Percentiles rank a stretch among this genome's conserved stretches.
Conservation (phyloP, 2,329 filamentous ascomycete species). For the Colletotrichum magnum region DNA sequence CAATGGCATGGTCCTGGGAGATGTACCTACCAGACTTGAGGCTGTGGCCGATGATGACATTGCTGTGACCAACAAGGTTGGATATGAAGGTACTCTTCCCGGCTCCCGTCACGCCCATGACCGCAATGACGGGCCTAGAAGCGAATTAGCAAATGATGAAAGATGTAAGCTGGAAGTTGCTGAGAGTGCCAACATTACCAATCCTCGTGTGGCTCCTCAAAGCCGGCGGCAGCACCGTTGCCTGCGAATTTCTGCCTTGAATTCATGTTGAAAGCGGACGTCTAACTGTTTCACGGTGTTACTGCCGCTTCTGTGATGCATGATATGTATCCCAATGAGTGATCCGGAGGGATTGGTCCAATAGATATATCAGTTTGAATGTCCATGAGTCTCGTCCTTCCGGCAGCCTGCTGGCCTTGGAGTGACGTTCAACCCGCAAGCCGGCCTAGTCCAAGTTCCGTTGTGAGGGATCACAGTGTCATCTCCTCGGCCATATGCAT, state of each 20-base stretch:
- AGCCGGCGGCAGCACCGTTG: background rate
- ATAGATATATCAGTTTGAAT: background rate
- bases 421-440: background rate
- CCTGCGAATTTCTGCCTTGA: background rate
- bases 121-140: slow-evolving; percentile 1
- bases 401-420: background rate
- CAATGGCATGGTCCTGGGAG: slow-evolving; percentile 21
- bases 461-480: background rate
- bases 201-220: background rate
- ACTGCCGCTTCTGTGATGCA: background rate
- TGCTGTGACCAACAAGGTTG: slow-evolving; percentile 19
- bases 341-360: background rate
- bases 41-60: slow-evolving; percentile 44
- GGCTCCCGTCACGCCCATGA: slow-evolving; percentile 44
- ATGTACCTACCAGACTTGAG: slow-evolving; percentile 40
- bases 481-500: background rate
- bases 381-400: background rate
- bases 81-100: slow-evolving; percentile 50
- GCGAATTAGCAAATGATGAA: background rate
- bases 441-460: background rate
- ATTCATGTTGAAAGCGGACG: background rate
- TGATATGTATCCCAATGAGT: no score
- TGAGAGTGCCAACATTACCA: background rate
- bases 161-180: background rate
- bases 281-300: background rate